phyloP scores from a whole-genome alignment of 768 basidiomycete genomes.

The Galerina marginata region DNA sequence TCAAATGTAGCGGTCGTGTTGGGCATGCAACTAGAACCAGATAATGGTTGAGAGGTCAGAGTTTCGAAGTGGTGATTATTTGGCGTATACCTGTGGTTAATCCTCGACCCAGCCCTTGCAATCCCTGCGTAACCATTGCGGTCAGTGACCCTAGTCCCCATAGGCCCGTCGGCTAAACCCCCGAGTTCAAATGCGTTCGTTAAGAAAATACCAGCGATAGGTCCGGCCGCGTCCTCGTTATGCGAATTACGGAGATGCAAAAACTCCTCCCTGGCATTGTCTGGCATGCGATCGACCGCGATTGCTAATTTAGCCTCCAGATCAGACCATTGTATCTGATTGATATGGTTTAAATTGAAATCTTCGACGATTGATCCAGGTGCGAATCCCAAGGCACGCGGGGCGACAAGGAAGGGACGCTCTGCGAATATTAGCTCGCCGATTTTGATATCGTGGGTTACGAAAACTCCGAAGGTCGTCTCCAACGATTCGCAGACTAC shows the following conservation, averaged over 20 bases:
- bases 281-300: constrained; percentile 9
- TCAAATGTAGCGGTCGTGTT: constrained; percentile 34
- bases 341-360: neutral
- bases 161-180: too few species aligned
- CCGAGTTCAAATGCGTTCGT: too few species aligned
- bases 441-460: neutral
- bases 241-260: neutral
- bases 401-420: constrained; percentile 12
- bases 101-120: constrained; percentile 23
- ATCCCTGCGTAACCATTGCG: constrained; percentile 18
- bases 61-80: neutral
- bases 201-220: neutral
- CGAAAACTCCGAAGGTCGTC: constrained; percentile 2
- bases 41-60: neutral
- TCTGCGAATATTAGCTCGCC: constrained; percentile 12
- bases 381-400: neutral
- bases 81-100: constrained; percentile 41
- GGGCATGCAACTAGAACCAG: constrained; percentile 34
- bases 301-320: neutral
- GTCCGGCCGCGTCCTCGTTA: neutral
- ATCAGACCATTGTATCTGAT: neutral
- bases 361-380: neutral
- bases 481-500: neutral
- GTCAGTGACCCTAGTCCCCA: too few species aligned
- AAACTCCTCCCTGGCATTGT: constrained; percentile 29